Evolutionary conservation across 371 early-diverging fungal genomes (phyloP).

Genomic region (Haplosporangium sp.): DNA sequence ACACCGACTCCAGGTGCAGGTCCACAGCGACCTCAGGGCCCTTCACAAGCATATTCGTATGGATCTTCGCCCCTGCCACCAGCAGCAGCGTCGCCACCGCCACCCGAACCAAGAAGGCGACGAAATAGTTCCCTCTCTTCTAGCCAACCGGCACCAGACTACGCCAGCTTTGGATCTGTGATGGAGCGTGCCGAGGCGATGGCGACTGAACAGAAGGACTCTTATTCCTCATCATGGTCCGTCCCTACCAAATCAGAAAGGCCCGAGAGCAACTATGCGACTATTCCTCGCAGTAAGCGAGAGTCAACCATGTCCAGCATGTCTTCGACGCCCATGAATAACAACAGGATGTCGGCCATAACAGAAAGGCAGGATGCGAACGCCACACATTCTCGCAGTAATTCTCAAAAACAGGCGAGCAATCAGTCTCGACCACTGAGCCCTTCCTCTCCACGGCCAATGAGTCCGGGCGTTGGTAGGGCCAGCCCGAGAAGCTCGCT

Average conservation of each 20-base stretch:
- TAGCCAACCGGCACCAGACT: conserved; percentile 20
- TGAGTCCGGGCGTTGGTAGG: conserved; percentile 29
- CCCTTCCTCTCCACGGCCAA: conserved; percentile 25
- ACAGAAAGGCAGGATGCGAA: conserved; percentile 9
- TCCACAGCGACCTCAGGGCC: conserved; percentile 1
- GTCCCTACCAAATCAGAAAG: conserved; percentile 28
- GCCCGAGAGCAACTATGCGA: conserved; percentile 11
- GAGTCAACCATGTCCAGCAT: conserved; percentile 35
- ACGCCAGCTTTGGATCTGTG: conserved; percentile 39
- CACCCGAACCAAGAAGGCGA: conserved; percentile 24
- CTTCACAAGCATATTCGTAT: background rate
- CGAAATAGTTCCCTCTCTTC: conserved; percentile 34
- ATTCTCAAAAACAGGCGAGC: conserved; percentile 9
- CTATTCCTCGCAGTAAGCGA: conserved; percentile 38
- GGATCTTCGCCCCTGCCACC: background rate
- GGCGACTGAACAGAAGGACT: conserved; percentile 22
- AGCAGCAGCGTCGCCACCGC: conserved; percentile 6
- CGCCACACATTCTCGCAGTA: conserved; percentile 9
- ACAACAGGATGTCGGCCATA: conserved; percentile 14
- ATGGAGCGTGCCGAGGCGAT: conserved; percentile 44
- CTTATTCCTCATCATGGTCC: conserved; percentile 32
- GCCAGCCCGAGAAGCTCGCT: conserved; percentile 47
- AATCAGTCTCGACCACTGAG: conserved; percentile 26
- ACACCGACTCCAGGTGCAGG: conserved; percentile 14
- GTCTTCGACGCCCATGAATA: conserved; percentile 7